These are phyloP conservation scores for Vanrija pseudolonga DNA, from an alignment of 1,284 basidiomycete genomes.

Conservation along the genomic window DNA sequence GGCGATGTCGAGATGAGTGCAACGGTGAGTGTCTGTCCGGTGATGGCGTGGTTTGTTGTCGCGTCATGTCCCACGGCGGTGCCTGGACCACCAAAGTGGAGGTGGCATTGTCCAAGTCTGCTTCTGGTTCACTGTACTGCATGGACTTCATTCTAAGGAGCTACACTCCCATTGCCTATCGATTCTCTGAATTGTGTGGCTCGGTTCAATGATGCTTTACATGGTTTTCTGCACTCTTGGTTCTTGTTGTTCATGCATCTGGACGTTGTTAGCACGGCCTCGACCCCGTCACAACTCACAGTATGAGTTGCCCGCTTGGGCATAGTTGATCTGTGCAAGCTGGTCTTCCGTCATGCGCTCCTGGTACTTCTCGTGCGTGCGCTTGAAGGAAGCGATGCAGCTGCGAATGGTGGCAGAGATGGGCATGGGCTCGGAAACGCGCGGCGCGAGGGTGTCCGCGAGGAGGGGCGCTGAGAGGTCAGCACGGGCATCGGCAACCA, in stretches of 20 bases:
- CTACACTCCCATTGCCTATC: too few relatives aligned
- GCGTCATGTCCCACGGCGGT: too few relatives aligned
- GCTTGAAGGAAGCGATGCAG: constrained; percentile 64
- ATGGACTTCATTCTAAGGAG: too few relatives aligned
- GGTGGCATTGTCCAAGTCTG: too few relatives aligned
- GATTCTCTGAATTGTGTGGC: too few relatives aligned
- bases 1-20: too few relatives aligned
- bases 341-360: constrained; percentile 86
- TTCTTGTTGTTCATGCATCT: not conserved
- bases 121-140: too few relatives aligned
- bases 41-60: too few relatives aligned
- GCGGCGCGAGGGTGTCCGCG: constrained; percentile 50
- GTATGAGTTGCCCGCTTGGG: constrained; percentile 86
- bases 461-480: constrained; percentile 32
- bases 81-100: too few relatives aligned
- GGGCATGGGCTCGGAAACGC: constrained; percentile 86
- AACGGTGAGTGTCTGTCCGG: too few relatives aligned
- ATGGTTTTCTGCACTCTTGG: too few relatives aligned
- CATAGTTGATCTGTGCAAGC: constrained; percentile 76
- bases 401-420: constrained; percentile 86
- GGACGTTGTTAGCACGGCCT: not conserved
- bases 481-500: not conserved
- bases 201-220: too few relatives aligned
- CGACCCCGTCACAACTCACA: constrained; percentile 53
- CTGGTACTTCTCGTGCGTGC: constrained; percentile 61